phyloP scores from a whole-genome alignment of 306 rosid species.

The Malus sieversii region DNA sequence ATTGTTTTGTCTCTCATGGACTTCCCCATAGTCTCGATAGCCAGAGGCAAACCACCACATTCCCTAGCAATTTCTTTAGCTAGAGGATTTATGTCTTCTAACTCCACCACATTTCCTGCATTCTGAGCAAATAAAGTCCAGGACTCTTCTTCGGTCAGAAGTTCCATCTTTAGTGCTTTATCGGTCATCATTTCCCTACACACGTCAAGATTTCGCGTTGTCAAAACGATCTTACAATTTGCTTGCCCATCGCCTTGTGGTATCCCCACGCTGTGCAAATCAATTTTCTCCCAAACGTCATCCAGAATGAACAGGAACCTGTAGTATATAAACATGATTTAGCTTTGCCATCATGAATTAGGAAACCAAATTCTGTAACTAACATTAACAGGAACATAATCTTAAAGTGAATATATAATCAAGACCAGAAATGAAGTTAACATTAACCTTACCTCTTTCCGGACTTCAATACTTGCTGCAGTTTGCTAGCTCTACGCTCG shows the following conservation, averaged over 20 bases:
- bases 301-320: slow-evolving; percentile 15
- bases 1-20: slow-evolving; percentile 8
- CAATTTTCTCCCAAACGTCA: slow-evolving; percentile 18
- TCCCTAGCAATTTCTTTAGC: slow-evolving; percentile 13
- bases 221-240: slow-evolving; percentile 13
- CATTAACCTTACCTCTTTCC: not conserved
- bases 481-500: slow-evolving; percentile 1
- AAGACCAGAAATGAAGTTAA: not conserved
- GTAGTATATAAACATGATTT: not conserved
- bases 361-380: not conserved
- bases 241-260: slow-evolving; percentile 8
- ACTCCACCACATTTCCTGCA: slow-evolving; percentile 12
- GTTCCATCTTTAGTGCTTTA: slow-evolving; percentile 2
- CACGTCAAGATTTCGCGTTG: not conserved
- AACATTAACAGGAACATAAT: not conserved
- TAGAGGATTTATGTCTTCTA: not conserved
- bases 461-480: not conserved
- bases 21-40: slow-evolving; percentile 9
- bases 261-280: slow-evolving; percentile 7
- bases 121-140: slow-evolving; percentile 12
- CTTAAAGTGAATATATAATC: not conserved
- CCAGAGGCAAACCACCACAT: slow-evolving; percentile 14
- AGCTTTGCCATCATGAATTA: not conserved
- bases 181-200: slow-evolving; percentile 15
- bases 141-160: slow-evolving; percentile 15